phyloP scores from a whole-genome alignment of 805 yeast species.

The Kodamaea kaohsiungensis region DNA sequence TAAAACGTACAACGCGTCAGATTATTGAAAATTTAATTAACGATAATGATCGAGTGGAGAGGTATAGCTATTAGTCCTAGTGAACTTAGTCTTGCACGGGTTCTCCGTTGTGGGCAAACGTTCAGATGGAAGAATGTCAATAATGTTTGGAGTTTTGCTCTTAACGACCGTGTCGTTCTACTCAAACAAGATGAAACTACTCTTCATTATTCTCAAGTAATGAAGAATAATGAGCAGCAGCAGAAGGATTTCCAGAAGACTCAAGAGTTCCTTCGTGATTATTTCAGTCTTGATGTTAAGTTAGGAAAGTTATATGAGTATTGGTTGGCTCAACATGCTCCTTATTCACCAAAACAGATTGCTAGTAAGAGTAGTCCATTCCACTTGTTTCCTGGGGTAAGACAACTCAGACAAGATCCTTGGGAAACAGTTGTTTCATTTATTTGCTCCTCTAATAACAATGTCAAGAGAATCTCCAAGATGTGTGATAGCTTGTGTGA shows the following conservation, averaged over 20 bases:
- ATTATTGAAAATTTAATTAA: not conserved
- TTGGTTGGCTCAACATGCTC: slow-evolving; percentile 62
- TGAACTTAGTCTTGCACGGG: slow-evolving; percentile 63
- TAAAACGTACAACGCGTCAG: not conserved
- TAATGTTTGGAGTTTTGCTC: slow-evolving; percentile 65
- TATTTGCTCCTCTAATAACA: slow-evolving; percentile 94
- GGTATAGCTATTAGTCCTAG: slow-evolving; percentile 11
- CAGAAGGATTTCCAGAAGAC: slow-evolving; percentile 27
- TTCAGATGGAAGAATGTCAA: slow-evolving; percentile 73
- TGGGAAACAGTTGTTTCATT: slow-evolving; percentile 93
- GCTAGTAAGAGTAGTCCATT: slow-evolving; percentile 33
- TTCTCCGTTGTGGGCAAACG: slow-evolving; percentile 83
- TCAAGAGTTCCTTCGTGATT: slow-evolving; percentile 54
- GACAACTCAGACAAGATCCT: slow-evolving; percentile 91
- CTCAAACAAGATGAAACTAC: slow-evolving; percentile 56
- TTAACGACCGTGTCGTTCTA: slow-evolving; percentile 59
- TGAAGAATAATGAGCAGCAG: slow-evolving; percentile 10
- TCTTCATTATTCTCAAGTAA: slow-evolving; percentile 53
- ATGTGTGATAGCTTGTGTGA: slow-evolving; percentile 83
- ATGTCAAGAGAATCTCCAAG: slow-evolving; percentile 86
- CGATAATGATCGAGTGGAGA: slow-evolving; percentile 12
- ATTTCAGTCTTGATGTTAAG: slow-evolving; percentile 66
- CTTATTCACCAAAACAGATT: slow-evolving; percentile 61
- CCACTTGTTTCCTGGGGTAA: slow-evolving; percentile 59
- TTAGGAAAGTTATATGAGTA: slow-evolving; percentile 52